Conservation (phyloP, 1,284 basidiomycete species). For the Pterula multifida region DNA sequence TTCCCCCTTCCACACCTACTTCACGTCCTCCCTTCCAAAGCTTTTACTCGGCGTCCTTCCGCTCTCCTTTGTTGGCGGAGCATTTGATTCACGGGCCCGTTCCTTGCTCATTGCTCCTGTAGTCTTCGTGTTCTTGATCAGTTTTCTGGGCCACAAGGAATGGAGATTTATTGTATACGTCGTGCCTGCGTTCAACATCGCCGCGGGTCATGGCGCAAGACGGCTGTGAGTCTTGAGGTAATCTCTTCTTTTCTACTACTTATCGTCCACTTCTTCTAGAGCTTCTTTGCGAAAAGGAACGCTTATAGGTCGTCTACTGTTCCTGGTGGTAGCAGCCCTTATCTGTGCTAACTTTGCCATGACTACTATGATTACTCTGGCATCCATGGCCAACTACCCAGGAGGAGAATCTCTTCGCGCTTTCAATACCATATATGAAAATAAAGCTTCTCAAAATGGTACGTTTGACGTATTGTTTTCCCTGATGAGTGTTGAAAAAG, state of each 20-base stretch:
- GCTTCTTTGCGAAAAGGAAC: conserved; percentile 32
- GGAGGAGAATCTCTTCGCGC: conserved; percentile 66
- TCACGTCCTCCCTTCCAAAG: conserved; percentile 65
- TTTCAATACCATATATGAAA: conserved; percentile 43
- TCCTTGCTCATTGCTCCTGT: conserved; percentile 40
- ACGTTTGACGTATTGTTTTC: conserved; percentile 17
- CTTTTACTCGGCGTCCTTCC: conserved; percentile 62
- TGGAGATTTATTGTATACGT: conserved; percentile 93
- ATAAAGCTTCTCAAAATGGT: conserved; percentile 11
- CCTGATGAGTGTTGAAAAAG: too few species aligned
- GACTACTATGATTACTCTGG: conserved; percentile 40
- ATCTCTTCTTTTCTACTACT: neutral
- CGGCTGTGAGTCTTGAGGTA: conserved; percentile 38
- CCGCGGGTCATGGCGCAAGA: conserved; percentile 55
- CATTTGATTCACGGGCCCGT: conserved; percentile 36
- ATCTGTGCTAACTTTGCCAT: conserved; percentile 38
- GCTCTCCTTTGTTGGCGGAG: conserved; percentile 42
- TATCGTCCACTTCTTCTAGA: conserved; percentile 17
- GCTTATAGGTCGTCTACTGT: conserved; percentile 29
- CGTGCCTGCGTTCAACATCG: conserved; percentile 73
- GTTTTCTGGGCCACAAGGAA: conserved; percentile 79
- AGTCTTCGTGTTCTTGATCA: conserved; percentile 56
- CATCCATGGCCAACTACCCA: conserved; percentile 79
- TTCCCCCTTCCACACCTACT: conserved; percentile 65
- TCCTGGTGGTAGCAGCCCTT: conserved; percentile 31